These are phyloP conservation scores for Saccharomycopsis malanga DNA, from an alignment of 805 yeast species.

Conservation along the genomic window DNA sequence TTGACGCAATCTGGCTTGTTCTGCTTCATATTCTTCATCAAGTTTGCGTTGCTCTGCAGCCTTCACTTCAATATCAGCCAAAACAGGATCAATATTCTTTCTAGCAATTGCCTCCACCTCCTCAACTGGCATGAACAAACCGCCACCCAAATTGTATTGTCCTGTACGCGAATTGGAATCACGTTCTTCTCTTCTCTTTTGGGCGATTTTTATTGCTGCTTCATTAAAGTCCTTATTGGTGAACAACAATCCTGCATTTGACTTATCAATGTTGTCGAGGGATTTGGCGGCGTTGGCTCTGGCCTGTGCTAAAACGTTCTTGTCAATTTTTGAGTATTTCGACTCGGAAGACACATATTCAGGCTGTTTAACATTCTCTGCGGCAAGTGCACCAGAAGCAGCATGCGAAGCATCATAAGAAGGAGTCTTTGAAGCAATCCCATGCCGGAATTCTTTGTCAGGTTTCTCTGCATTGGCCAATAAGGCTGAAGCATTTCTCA, in stretches of 20 bases:
- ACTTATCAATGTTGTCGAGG: slow-evolving; percentile 35
- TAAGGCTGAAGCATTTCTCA: slow-evolving; percentile 39
- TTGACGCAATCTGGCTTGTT: slow-evolving; percentile 16
- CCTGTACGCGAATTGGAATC: slow-evolving; percentile 29
- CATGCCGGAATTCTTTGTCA: not conserved
- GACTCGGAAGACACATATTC: not conserved
- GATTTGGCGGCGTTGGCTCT: slow-evolving; percentile 31
- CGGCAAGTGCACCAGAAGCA: slow-evolving; percentile 51
- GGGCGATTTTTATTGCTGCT: slow-evolving; percentile 72
- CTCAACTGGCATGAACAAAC: slow-evolving; percentile 62
- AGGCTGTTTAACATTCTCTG: slow-evolving; percentile 31
- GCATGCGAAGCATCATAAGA: slow-evolving; percentile 38
- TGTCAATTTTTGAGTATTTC: slow-evolving; percentile 11
- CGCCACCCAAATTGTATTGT: slow-evolving; percentile 70
- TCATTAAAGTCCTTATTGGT: slow-evolving; percentile 54
- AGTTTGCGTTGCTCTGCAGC: slow-evolving; percentile 61
- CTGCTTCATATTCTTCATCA: slow-evolving; percentile 35
- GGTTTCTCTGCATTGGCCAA: slow-evolving; percentile 25
- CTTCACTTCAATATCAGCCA: slow-evolving; percentile 61
- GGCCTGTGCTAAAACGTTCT: slow-evolving; percentile 25
- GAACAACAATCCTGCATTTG: slow-evolving; percentile 33
- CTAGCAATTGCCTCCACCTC: slow-evolving; percentile 79
- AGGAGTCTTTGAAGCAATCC: not conserved
- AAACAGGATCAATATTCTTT: slow-evolving; percentile 74
- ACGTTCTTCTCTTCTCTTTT: slow-evolving; percentile 55